Evolutionary conservation across 2,329 filamentous ascomycete species (phyloP).

Genomic region (Scedosporium minutisporum): DNA sequence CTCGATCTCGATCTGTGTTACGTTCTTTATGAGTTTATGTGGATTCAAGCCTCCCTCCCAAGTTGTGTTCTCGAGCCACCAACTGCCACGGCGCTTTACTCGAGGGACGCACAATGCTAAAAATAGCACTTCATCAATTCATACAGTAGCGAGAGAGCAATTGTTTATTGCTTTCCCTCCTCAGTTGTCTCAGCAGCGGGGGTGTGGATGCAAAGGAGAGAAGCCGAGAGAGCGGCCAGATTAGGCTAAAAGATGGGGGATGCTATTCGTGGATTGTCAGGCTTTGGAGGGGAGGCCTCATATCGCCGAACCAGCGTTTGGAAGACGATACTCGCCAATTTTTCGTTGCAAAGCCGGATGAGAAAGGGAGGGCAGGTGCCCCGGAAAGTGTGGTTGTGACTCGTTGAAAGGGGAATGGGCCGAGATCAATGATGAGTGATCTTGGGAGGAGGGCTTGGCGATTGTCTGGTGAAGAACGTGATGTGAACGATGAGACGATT

Average conservation of each 20-base stretch:
- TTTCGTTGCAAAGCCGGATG: too few relatives aligned
- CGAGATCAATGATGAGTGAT: not conserved
- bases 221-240: not conserved
- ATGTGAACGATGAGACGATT: too few relatives aligned
- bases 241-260: not conserved
- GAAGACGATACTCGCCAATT: too few relatives aligned
- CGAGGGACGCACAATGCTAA: not conserved
- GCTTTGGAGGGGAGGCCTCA: not conserved
- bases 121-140: not conserved
- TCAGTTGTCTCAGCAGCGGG: not conserved
- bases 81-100: too few relatives aligned
- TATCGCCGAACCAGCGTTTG: not conserved
- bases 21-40: not conserved
- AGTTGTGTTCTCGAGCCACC: too few relatives aligned
- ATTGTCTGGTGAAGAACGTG: not conserved
- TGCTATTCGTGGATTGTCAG: not conserved
- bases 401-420: not conserved
- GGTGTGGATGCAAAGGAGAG: not conserved
- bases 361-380: not conserved
- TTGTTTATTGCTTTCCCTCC: too few relatives aligned
- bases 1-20: not conserved
- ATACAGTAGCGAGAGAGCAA: not conserved
- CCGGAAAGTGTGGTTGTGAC: not conserved
- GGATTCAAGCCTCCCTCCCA: too few relatives aligned
- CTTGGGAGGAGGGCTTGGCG: not conserved